phyloP scores from a whole-genome alignment of 257 asterid species.

The Solanum arcanum region DNA sequence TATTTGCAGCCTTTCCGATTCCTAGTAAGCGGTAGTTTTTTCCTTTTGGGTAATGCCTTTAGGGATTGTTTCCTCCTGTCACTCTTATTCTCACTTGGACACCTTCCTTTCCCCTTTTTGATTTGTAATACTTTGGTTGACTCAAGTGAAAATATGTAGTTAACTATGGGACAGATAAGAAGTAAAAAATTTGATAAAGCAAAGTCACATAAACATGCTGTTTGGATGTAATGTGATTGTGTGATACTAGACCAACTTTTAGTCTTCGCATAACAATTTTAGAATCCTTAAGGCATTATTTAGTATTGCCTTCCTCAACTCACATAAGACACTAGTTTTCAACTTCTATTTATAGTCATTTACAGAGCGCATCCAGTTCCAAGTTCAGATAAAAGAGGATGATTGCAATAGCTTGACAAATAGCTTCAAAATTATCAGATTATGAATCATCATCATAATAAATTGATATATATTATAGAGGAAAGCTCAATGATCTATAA shows the following conservation, averaged over 20 bases:
- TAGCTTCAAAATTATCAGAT: not conserved
- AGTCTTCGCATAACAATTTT: not conserved
- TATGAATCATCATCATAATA: not conserved
- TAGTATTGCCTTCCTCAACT: not conserved
- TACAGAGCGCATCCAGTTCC: not conserved
- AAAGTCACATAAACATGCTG: not conserved
- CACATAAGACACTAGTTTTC: not conserved
- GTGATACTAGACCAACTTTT: not conserved
- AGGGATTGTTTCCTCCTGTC: not conserved
- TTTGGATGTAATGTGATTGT: not conserved
- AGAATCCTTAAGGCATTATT: not conserved
- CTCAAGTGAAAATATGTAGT: not conserved
- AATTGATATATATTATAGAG: not conserved
- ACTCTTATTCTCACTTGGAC: not conserved
- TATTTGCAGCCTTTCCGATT: not conserved
- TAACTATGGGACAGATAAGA: not conserved
- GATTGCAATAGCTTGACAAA: not conserved
- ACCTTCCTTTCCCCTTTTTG: not conserved
- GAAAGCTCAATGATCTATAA: not conserved
- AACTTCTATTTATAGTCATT: not conserved
- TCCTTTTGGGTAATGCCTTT: not conserved
- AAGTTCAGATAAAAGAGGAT: not conserved
- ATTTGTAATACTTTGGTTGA: not conserved
- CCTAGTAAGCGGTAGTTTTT: not conserved
- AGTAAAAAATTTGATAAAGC: not conserved